phyloP scores from a whole-genome alignment of 768 basidiomycete genomes.

The Auriscalpium orientale region DNA sequence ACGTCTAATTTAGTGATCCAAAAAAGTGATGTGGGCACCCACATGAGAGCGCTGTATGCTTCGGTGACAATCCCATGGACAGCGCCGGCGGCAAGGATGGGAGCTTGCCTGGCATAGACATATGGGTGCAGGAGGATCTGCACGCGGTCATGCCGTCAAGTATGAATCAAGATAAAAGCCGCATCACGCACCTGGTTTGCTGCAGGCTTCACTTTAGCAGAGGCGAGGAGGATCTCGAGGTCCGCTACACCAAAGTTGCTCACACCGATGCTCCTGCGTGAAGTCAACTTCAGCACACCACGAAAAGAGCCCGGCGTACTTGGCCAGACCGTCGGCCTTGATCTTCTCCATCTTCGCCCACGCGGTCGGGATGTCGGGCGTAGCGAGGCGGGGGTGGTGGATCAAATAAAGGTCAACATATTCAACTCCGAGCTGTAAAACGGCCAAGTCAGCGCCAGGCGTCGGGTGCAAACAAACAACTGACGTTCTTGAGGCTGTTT shows the following conservation, averaged over 20 bases:
- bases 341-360: constrained; percentile 62
- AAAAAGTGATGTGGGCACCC: constrained; percentile 12
- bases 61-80: constrained; percentile 59
- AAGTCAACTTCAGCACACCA: neutral
- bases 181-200: constrained; percentile 53
- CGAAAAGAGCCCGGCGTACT: constrained; percentile 26
- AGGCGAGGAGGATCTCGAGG: constrained; percentile 45
- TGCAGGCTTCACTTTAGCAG: constrained; percentile 54
- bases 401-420: constrained; percentile 71
- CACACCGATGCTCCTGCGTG: constrained; percentile 58
- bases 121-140: constrained; percentile 71
- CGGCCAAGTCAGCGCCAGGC: neutral
- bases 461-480: constrained; percentile 12
- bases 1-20: neutral
- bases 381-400: constrained; percentile 45
- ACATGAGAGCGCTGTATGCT: constrained; percentile 66
- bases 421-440: constrained; percentile 47
- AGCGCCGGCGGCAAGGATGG: constrained; percentile 50
- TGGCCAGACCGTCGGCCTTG: constrained; percentile 47
- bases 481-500: constrained; percentile 48
- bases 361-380: constrained; percentile 50
- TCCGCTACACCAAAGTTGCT: constrained; percentile 58
- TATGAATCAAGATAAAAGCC: neutral
- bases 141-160: neutral
- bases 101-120: constrained; percentile 44